A percentile compares a stretch with the other conserved stretches of the same genome.
phyloP scores from a whole-genome alignment of 768 basidiomycete genomes.

The Tricholoma sp. region DNA sequence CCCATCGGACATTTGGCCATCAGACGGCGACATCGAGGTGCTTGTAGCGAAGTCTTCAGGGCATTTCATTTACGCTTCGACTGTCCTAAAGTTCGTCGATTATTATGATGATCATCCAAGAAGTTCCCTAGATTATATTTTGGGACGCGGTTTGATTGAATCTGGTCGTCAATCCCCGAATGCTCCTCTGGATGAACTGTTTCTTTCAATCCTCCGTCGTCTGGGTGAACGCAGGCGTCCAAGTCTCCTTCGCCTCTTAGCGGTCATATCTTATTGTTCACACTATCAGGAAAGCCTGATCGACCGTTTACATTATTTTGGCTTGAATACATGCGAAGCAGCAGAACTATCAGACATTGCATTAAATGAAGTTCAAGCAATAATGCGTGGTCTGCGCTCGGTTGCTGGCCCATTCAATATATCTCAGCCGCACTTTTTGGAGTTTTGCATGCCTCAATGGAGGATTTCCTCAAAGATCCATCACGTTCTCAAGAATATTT shows the following conservation, averaged over 20 bases:
- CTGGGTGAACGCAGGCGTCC: neutral
- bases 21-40: neutral
- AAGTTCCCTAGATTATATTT: neutral
- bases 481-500: too few relatives aligned
- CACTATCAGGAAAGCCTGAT: too few relatives aligned
- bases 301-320: too few relatives aligned
- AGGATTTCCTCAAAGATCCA: too few relatives aligned
- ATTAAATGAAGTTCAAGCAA: too few relatives aligned
- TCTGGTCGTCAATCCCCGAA: neutral
- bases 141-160: neutral
- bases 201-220: neutral
- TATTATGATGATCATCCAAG: neutral
- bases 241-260: neutral
- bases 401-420: too few relatives aligned
- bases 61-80: conserved; percentile 9
- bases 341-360: too few relatives aligned
- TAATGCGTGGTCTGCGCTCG: too few relatives aligned
- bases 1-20: conserved; percentile 2
- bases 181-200: neutral
- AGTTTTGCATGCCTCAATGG: too few relatives aligned
- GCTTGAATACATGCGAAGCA: too few relatives aligned
- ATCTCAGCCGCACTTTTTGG: too few relatives aligned
- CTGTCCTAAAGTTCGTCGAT: conserved; percentile 1
- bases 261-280: too few relatives aligned
- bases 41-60: conserved; percentile 3